Evolutionary conservation across 306 rosid genomes (phyloP).

Genomic region (Cicer arietinum): DNA sequence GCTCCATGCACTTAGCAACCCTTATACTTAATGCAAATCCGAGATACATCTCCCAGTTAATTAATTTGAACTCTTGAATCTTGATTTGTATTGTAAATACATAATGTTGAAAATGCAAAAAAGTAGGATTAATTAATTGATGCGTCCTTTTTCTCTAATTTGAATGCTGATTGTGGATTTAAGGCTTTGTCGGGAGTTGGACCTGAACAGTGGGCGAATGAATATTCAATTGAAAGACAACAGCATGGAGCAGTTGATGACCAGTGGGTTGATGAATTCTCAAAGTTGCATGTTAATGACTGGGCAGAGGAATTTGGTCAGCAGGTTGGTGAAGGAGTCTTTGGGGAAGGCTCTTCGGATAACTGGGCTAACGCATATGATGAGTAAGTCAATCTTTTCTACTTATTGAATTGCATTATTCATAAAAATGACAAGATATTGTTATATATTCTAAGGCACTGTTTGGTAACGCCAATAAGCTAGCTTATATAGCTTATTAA

Average conservation of each 20-base stretch:
- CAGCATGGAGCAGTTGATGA: conserved; percentile 63
- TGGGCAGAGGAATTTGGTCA: conserved; percentile 95
- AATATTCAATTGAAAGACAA: conserved; percentile 62
- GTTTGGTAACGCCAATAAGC: too few relatives aligned
- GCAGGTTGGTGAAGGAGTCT: conserved; percentile 78
- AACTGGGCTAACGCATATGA: conserved; percentile 84
- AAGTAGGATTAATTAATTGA: conserved; percentile 18
- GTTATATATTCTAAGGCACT: not conserved
- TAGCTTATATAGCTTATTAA: too few relatives aligned
- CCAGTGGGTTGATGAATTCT: conserved; percentile 92
- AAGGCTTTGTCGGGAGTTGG: conserved; percentile 60
- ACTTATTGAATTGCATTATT: not conserved
- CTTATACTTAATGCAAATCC: conserved; percentile 25
- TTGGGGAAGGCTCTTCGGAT: conserved; percentile 66
- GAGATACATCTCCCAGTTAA: not conserved
- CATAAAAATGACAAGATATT: not conserved
- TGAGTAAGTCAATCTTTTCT: conserved; percentile 70
- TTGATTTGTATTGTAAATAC: not conserved
- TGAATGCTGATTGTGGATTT: conserved; percentile 47
- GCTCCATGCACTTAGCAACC: conserved; percentile 4
- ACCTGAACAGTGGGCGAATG: conserved; percentile 84
- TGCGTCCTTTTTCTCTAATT: conserved; percentile 14
- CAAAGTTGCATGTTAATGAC: conserved; percentile 81
- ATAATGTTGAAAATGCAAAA: conserved; percentile 11
- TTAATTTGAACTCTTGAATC: not conserved